A percentile compares a stretch with the other conserved stretches of the same genome.
These are phyloP conservation scores for Irpex lacteus DNA, from an alignment of 1,284 basidiomycete species.

Conservation along the genomic window DNA sequence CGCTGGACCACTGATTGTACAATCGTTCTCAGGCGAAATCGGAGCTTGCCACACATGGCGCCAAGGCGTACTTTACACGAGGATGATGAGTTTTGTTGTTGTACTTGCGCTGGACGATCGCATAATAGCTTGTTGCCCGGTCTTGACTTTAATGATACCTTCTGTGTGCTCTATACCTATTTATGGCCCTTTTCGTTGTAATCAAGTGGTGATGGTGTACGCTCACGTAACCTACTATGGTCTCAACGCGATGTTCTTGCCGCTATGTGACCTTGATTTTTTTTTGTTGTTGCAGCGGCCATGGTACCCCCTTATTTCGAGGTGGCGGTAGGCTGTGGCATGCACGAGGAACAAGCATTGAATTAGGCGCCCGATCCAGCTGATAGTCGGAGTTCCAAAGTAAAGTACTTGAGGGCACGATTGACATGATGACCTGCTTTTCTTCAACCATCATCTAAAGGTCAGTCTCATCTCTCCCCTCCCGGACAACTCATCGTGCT, in stretches of 20 bases:
- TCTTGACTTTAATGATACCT: not conserved
- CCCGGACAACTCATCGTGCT: constrained; percentile 11
- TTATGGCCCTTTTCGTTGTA: constrained; percentile 10
- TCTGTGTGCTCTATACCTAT: not conserved
- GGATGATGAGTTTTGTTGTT: constrained; percentile 40
- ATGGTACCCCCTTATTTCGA: not conserved
- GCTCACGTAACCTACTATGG: not conserved
- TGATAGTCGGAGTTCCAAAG: constrained; percentile 36
- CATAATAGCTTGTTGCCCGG: constrained; percentile 3
- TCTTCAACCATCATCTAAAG: constrained; percentile 44
- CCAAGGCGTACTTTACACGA: constrained; percentile 83
- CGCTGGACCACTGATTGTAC: constrained; percentile 11
- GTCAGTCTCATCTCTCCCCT: constrained; percentile 26
- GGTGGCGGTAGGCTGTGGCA: constrained; percentile 3
- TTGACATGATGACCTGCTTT: constrained; percentile 27
- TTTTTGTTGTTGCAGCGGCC: not conserved
- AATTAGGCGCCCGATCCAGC: constrained; percentile 3
- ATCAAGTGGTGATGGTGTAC: constrained; percentile 1
- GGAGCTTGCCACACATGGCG: constrained; percentile 83
- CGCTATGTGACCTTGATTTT: not conserved
- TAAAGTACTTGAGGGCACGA: constrained; percentile 18
- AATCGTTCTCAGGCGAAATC: constrained; percentile 64
- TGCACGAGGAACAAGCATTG: constrained; percentile 4
- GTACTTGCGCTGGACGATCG: constrained; percentile 1
- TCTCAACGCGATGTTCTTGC: not conserved